Base-by-base conservation (phyloP, 768 basidiomycete species). In the Naganishia vaughanmartiniae region DNA sequence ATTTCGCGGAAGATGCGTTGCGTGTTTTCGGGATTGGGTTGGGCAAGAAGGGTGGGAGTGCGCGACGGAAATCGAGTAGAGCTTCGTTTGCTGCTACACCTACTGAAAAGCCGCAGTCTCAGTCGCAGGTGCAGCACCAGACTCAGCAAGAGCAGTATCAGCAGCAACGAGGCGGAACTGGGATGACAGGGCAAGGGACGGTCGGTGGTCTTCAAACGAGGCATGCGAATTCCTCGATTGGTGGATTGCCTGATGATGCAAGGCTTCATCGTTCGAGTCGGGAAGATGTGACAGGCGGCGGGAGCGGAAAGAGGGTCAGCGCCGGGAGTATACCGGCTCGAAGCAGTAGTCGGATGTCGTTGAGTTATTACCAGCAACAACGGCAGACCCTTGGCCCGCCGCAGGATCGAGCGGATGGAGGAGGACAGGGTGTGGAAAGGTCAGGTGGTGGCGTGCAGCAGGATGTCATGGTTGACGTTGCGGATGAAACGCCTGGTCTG, bases 181-280 rank as follows among this genome's bases (percentile, higher is more conserved):
- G 15, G 36, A n/a, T n/a, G n/a, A 19, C 56, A 19, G 11, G 31
- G 34, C 34, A 39, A 19, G 34, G 4, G 15, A 7, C 9, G 28
- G 4, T 14, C 10, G 31, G 33, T 4, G 31, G 10, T 28, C 36
- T 34, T 58, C 34, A 24, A 15, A 58, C 34, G 3, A 58, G 33
- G 6, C 57, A 58, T 58, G 34, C 24, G 31, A 58, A 58, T 58
- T 33, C 34, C 10, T 34, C 57, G 77, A 53, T 75, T 68, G 36
- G 74, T 79, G 14, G 67, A 76, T 68, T 77, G 79, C 54, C 71
- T 78, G 31, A 74, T 72, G 33, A 77, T 75, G 24, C 78, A 81
- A 68, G 80, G 78, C 55, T 79, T 79, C 55, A 53, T 57, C 33
- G 72, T 68, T 33, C 77, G 77, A 67, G 80, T 51, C 19, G 24